phyloP scores from a whole-genome alignment of 1,284 basidiomycete genomes.

The Boletus albobrunnescens region DNA sequence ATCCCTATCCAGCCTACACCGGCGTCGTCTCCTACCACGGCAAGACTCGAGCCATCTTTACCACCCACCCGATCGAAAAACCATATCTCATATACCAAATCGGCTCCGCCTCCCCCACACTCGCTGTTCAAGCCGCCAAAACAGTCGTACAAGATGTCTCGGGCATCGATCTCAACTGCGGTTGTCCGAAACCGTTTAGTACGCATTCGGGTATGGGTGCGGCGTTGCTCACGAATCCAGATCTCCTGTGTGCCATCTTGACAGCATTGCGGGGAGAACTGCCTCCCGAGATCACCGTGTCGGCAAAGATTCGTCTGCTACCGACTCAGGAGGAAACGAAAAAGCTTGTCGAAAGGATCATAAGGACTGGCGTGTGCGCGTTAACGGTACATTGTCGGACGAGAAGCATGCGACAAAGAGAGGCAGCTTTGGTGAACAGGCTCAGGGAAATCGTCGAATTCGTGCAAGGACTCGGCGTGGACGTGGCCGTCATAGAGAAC shows the following conservation, averaged over 20 bases:
- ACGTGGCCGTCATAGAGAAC: constrained; percentile 87
- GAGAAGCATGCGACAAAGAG: constrained; percentile 84
- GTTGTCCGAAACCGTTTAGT: constrained; percentile 94
- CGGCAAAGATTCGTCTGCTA: constrained; percentile 89
- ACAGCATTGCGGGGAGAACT: constrained; percentile 71
- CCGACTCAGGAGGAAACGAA: constrained; percentile 85
- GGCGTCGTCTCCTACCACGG: constrained; percentile 89
- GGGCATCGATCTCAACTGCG: constrained; percentile 93
- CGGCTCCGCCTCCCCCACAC: constrained; percentile 83
- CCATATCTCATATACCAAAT: constrained; percentile 90
- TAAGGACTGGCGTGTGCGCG: constrained; percentile 83
- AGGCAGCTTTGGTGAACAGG: constrained; percentile 77
- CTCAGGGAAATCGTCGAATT: constrained; percentile 83
- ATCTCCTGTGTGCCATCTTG: constrained; percentile 85
- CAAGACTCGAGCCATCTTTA: constrained; percentile 82
- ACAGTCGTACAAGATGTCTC: constrained; percentile 86
- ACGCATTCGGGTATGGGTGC: constrained; percentile 97
- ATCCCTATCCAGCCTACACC: constrained; percentile 55
- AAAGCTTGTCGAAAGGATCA: constrained; percentile 80
- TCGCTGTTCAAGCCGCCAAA: constrained; percentile 89
- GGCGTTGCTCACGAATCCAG: constrained; percentile 87
- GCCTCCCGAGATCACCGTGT: constrained; percentile 75
- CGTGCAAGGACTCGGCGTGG: constrained; percentile 63
- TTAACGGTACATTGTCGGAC: constrained; percentile 97
- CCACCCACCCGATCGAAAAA: constrained; percentile 92